Conservation (phyloP, 2,329 filamentous ascomycete genomes). For the Trichothecium sympodiale region DNA sequence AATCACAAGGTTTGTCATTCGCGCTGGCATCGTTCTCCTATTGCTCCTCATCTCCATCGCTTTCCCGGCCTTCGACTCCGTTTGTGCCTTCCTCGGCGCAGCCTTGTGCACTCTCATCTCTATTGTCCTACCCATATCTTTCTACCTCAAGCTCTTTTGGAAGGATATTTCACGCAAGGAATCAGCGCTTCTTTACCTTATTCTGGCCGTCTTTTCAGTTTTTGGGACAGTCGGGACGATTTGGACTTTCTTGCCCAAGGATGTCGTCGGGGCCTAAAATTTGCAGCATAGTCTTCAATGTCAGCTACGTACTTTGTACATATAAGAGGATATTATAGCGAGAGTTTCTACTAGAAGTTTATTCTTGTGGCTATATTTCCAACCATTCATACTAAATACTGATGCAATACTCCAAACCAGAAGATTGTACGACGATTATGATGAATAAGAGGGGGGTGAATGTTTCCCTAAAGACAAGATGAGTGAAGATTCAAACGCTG, state of each 20-base stretch:
- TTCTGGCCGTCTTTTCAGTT: slow-evolving; percentile 58
- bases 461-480: too few relatives aligned
- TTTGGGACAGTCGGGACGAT: slow-evolving; percentile 70
- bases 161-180: slow-evolving; percentile 55
- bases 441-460: too few relatives aligned
- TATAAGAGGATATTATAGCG: too few relatives aligned
- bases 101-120: slow-evolving; percentile 91
- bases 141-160: slow-evolving; percentile 84
- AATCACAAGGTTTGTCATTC: slow-evolving; percentile 46
- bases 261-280: slow-evolving; percentile 48
- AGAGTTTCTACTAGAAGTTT: too few relatives aligned
- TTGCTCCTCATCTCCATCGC: slow-evolving; percentile 64
- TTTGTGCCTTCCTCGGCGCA: slow-evolving; percentile 85
- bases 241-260: slow-evolving; percentile 80
- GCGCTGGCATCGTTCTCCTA: slow-evolving; percentile 54
- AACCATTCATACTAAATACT: too few relatives aligned
- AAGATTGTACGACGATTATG: too few relatives aligned
- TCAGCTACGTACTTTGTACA: too few relatives aligned
- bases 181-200: slow-evolving; percentile 51
- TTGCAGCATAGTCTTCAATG: too few relatives aligned
- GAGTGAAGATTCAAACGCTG: too few relatives aligned
- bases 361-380: too few relatives aligned
- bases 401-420: too few relatives aligned
- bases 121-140: slow-evolving; percentile 76
- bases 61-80: slow-evolving; percentile 72